These are phyloP conservation scores for Didymella pinodella DNA, from an alignment of 2,329 filamentous ascomycete species.

Conservation along the genomic window DNA sequence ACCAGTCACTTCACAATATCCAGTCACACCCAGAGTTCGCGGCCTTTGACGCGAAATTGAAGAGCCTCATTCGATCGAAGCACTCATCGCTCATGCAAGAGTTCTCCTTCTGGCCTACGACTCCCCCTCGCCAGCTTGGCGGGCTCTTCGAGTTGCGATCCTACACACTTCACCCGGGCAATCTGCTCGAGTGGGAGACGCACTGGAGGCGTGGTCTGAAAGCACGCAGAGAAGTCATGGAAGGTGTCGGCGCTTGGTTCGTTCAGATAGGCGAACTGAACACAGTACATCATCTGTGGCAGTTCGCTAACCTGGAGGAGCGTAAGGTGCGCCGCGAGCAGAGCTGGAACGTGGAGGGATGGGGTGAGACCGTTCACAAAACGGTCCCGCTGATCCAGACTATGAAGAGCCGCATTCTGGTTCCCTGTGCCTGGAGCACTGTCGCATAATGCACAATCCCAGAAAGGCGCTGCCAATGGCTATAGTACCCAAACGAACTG, in stretches of 20 bases:
- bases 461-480: background rate
- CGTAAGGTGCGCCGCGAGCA: slow-evolving; percentile 88
- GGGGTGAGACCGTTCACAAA: slow-evolving; percentile 98
- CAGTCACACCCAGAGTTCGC: slow-evolving; percentile 82
- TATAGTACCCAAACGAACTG: too few species aligned
- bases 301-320: slow-evolving; percentile 96
- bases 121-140: slow-evolving; percentile 84
- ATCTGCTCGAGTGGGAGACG: slow-evolving; percentile 97
- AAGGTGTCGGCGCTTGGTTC: slow-evolving; percentile 98
- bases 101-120: slow-evolving; percentile 99
- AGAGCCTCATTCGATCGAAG: slow-evolving; percentile 83
- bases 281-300: slow-evolving; percentile 97
- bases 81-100: slow-evolving; percentile 96
- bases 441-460: slow-evolving; percentile 67
- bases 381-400: slow-evolving; percentile 95
- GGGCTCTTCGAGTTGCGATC: slow-evolving; percentile 96
- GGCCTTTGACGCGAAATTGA: slow-evolving; percentile 84
- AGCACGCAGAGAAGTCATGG: slow-evolving; percentile 95
- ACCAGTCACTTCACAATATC: slow-evolving; percentile 87
- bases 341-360: slow-evolving; percentile 94
- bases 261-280: slow-evolving; percentile 98
- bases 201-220: slow-evolving; percentile 94
- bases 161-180: slow-evolving; percentile 94
- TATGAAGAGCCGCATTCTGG: slow-evolving; percentile 93
- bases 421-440: slow-evolving; percentile 96